Evolutionary conservation across 2,329 filamentous ascomycete genomes (phyloP).

Genomic region (Exophiala bonariae): DNA sequence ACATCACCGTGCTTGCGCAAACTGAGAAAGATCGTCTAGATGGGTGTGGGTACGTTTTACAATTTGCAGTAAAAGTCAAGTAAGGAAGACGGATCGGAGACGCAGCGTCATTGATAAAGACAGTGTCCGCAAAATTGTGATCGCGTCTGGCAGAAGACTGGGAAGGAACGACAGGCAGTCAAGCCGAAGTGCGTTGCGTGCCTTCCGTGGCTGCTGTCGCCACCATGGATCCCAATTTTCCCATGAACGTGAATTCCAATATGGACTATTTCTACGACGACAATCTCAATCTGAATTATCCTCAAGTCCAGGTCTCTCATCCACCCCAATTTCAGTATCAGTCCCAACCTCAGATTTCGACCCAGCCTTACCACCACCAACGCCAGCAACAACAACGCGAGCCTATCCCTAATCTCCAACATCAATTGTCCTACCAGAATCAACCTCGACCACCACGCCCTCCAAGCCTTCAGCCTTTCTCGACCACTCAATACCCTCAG

Average conservation of each 20-base stretch:
- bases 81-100: too few species aligned
- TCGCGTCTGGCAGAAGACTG: too few species aligned
- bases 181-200: neutral
- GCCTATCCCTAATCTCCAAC: neutral
- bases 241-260: neutral
- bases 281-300: constrained; percentile 14
- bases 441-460: constrained; percentile 2
- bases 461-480: constrained; percentile 1
- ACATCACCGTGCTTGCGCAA: too few species aligned
- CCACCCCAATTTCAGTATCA: constrained; percentile 4
- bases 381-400: neutral
- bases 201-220: neutral
- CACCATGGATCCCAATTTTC: constrained; percentile 3
- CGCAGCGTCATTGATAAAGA: too few species aligned
- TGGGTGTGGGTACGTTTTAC: too few species aligned
- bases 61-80: too few species aligned
- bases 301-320: constrained; percentile 2
- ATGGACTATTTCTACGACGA: constrained; percentile 1
- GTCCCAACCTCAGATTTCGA: neutral
- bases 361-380: neutral
- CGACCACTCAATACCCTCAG: constrained; percentile 2
- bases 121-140: too few species aligned
- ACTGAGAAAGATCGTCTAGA: too few species aligned
- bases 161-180: too few species aligned
- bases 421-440: neutral